phyloP scores from a whole-genome alignment of 306 rosid genomes.

The Cucurbita ficifolia region DNA sequence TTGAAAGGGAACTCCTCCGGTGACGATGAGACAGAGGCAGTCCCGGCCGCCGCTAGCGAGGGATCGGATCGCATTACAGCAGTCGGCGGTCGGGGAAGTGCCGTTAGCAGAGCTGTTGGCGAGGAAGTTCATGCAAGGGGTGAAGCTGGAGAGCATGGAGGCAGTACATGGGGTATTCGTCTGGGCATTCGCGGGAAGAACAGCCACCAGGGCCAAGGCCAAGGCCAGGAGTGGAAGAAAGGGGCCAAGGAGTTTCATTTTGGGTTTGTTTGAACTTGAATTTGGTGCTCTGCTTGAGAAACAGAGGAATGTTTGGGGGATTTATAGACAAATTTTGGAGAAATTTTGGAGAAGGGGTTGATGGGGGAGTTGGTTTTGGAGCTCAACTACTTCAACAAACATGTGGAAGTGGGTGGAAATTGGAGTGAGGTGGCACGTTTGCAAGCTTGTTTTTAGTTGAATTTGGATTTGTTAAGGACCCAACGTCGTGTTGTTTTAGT shows the following conservation, averaged over 20 bases:
- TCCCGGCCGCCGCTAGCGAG: conserved; percentile 36
- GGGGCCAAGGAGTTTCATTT: conserved; percentile 17
- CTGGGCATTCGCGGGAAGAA: conserved; percentile 28
- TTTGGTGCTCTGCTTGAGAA: not conserved
- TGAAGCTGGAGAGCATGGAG: conserved; percentile 30
- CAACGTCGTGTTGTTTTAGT: too few relatives aligned
- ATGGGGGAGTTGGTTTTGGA: conserved; percentile 45
- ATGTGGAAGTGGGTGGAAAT: not conserved
- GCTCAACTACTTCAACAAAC: conserved; percentile 63
- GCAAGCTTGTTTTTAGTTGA: not conserved
- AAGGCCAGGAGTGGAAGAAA: conserved; percentile 4
- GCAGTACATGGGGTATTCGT: conserved; percentile 37
- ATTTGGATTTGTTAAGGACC: not conserved
- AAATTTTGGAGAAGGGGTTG: conserved; percentile 7
- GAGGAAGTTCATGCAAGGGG: conserved; percentile 46
- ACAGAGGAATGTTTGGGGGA: not conserved
- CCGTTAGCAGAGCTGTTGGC: conserved; percentile 46
- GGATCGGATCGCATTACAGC: conserved; percentile 44
- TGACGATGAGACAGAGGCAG: conserved; percentile 47
- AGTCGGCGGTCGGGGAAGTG: conserved; percentile 37
- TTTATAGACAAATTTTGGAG: not conserved
- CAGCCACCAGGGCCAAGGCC: conserved; percentile 2
- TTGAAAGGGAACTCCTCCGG: conserved; percentile 41
- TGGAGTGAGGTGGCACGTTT: conserved; percentile 4
- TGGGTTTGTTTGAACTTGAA: not conserved